Evolutionary conservation across 2,329 filamentous ascomycete species (phyloP).

Genomic region (Lachnellula suecica): DNA sequence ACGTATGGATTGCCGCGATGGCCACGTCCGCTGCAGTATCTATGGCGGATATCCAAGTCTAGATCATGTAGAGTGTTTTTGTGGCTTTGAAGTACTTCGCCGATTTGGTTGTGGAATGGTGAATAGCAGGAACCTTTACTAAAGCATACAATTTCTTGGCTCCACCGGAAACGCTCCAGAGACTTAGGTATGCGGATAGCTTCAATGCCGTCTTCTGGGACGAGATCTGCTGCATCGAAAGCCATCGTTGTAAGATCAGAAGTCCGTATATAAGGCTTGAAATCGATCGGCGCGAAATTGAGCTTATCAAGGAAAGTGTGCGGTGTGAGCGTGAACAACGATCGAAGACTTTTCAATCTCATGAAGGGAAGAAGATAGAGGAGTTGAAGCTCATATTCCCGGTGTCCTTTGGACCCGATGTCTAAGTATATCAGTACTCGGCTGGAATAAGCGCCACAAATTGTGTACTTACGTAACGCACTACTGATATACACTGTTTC

Average conservation of each 20-base stretch:
- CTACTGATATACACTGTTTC: conserved; percentile 14
- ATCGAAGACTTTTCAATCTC: conserved; percentile 5
- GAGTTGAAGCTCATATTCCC: conserved; percentile 12
- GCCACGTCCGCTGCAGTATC: not conserved
- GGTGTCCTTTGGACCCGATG: conserved; percentile 7
- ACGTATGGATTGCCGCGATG: conserved; percentile 3
- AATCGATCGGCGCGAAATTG: conserved; percentile 1
- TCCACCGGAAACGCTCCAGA: conserved; percentile 10
- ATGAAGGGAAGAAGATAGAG: conserved; percentile 9
- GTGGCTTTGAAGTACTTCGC: conserved; percentile 3
- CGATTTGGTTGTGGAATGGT: conserved; percentile 6
- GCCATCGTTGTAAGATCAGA: conserved; percentile 11
- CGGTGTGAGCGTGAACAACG: conserved; percentile 9
- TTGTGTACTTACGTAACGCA: conserved; percentile 9
- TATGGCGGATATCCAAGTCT: conserved; percentile 11
- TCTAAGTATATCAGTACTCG: not conserved
- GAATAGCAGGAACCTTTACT: not conserved
- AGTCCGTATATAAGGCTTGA: not conserved
- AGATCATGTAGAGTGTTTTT: conserved; percentile 5
- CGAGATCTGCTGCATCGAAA: conserved; percentile 12
- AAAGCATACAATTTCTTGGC: not conserved
- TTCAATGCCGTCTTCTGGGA: not conserved
- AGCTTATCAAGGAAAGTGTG: not conserved
- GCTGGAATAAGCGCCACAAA: not conserved
- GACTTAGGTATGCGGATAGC: conserved; percentile 6